phyloP scores from a whole-genome alignment of 1,284 basidiomycete genomes.

The Malassezia sympodialis region DNA sequence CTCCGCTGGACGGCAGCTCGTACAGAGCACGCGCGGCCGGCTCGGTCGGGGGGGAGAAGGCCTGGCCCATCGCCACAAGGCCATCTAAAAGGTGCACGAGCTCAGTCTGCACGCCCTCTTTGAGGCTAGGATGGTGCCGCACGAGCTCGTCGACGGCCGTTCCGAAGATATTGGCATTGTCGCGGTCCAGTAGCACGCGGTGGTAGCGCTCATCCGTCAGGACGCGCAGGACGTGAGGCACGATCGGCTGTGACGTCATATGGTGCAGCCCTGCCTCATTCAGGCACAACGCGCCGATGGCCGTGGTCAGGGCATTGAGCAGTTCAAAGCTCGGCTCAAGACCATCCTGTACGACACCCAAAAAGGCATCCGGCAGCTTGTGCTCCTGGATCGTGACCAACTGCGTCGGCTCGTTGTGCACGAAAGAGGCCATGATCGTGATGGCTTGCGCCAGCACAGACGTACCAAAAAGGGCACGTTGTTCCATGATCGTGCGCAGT shows the following conservation, averaged over 20 bases:
- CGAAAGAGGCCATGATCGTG: slow-evolving; percentile 94
- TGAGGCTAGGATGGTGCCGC: slow-evolving; percentile 84
- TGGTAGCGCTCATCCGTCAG: slow-evolving; percentile 76
- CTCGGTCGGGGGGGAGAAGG: slow-evolving; percentile 44
- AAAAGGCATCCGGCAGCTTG: slow-evolving; percentile 78
- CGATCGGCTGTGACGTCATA: slow-evolving; percentile 62
- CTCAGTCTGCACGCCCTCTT: slow-evolving; percentile 63
- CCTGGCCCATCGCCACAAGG: slow-evolving; percentile 56
- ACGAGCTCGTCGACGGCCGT: slow-evolving; percentile 87
- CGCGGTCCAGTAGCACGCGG: slow-evolving; percentile 80
- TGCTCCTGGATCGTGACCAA: slow-evolving; percentile 83
- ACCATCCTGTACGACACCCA: slow-evolving; percentile 68
- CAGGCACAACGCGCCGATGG: slow-evolving; percentile 89
- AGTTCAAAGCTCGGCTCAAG: slow-evolving; percentile 64
- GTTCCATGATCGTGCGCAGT: slow-evolving; percentile 75
- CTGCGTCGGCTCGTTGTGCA: slow-evolving; percentile 97
- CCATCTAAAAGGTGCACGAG: slow-evolving; percentile 54
- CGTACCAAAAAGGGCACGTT: slow-evolving; percentile 72
- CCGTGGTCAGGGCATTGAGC: slow-evolving; percentile 82
- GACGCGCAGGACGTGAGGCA: slow-evolving; percentile 71
- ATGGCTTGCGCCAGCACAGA: slow-evolving; percentile 69
- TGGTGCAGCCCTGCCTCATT: slow-evolving; percentile 81
- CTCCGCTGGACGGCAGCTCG: slow-evolving; percentile 21
- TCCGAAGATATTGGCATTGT: slow-evolving; percentile 79
- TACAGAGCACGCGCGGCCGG: slow-evolving; percentile 23